A percentile compares a stretch with the other conserved stretches of the same genome.
phyloP scores from a whole-genome alignment of 108 stramenopile species.

The Cyclotella choctawhatcheeana region DNA sequence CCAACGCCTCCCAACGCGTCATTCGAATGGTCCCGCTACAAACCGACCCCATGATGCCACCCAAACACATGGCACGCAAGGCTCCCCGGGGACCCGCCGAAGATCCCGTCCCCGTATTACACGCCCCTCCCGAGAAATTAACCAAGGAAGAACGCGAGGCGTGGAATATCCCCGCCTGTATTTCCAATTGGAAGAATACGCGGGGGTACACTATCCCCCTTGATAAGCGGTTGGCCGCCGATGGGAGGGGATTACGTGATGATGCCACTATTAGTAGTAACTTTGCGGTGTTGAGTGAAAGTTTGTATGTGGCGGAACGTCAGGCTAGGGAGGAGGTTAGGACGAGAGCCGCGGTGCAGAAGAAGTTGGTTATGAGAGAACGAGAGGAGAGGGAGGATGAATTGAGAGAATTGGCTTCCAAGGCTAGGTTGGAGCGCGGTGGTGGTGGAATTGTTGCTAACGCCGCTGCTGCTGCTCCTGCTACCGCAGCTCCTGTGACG shows the following conservation, averaged over 20 bases:
- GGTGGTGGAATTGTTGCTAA: conserved; percentile 54
- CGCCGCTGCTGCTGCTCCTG: not conserved
- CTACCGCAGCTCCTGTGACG: not conserved
- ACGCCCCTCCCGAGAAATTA: conserved; percentile 83
- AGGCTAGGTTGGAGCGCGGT: conserved; percentile 91
- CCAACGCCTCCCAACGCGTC: conserved; percentile 90
- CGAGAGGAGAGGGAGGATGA: conserved; percentile 92
- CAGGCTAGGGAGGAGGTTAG: conserved; percentile 95
- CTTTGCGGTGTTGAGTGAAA: conserved; percentile 94
- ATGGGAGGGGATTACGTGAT: conserved; percentile 95
- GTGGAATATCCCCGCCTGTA: conserved; percentile 98
- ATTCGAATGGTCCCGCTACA: conserved; percentile 98
- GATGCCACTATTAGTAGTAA: conserved; percentile 90
- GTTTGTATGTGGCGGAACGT: conserved; percentile 95
- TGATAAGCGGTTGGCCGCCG: conserved; percentile 98
- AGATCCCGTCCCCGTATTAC: conserved; percentile 90
- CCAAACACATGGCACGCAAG: conserved; percentile 98
- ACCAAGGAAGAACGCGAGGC: conserved; percentile 89
- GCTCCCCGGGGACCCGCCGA: conserved; percentile 94
- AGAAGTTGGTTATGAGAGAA: conserved; percentile 85
- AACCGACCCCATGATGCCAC: conserved; percentile 99
- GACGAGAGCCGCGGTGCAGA: conserved; percentile 88
- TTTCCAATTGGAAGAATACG: conserved; percentile 99
- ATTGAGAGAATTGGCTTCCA: conserved; percentile 90
- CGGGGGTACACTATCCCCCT: conserved; percentile 98